Evolutionary conservation across 2,329 filamentous ascomycete species (phyloP).

Genomic region (Claviceps humidiphila): DNA sequence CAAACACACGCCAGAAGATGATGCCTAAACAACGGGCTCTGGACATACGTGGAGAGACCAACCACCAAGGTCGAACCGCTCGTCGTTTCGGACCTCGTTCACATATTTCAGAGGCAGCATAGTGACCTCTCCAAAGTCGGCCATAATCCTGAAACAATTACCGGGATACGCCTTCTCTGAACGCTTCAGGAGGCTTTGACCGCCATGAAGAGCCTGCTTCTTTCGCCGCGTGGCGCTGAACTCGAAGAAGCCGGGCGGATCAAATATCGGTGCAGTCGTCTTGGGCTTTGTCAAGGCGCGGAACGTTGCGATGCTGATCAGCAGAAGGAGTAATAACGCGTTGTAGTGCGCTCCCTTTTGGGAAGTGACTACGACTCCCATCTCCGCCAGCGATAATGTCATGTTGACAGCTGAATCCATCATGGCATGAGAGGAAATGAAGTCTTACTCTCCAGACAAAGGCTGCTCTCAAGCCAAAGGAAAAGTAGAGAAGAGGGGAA

Average conservation of each 20-base stretch:
- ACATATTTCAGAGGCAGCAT: background rate
- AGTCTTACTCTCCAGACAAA: no score
- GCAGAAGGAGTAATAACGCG: background rate
- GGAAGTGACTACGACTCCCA: background rate
- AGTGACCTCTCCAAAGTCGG: background rate
- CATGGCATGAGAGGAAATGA: background rate
- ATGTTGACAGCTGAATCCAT: background rate
- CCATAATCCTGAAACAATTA: background rate
- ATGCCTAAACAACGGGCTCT: no score
- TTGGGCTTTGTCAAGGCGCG: background rate
- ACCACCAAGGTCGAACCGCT: background rate
- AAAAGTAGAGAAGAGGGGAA: no score
- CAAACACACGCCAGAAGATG: background rate
- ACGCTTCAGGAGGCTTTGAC: background rate
- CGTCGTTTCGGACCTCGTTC: background rate
- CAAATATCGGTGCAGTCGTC: background rate
- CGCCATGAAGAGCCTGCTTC: background rate
- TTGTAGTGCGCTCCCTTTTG: background rate
- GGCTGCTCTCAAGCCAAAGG: no score
- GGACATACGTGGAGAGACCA: background rate
- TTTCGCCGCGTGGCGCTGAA: background rate
- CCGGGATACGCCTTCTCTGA: background rate
- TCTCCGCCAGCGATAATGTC: background rate
- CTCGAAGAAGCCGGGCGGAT: constrained; percentile 1
- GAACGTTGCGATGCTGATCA: background rate